Percentiles rank a stretch among this genome's conserved stretches.
Evolutionary conservation across 352 stramenopile species (phyloP).

Genomic region (Phytophthora colocasiae): DNA sequence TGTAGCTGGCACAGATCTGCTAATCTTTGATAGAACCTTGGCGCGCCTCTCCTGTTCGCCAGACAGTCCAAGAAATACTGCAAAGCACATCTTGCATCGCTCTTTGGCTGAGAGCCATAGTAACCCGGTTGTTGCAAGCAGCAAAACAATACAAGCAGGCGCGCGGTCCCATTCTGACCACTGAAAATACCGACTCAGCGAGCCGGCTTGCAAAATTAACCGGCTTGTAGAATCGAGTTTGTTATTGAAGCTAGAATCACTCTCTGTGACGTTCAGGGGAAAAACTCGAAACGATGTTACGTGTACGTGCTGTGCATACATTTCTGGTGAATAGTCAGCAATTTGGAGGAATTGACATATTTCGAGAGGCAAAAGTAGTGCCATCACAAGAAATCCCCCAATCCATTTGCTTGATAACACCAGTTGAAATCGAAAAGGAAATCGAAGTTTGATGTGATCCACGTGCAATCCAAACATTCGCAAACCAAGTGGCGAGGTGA

Average conservation of each 20-base stretch:
- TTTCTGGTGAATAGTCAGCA: constrained; percentile 39
- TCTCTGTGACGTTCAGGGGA: constrained; percentile 17
- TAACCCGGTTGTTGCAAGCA: constrained; percentile 25
- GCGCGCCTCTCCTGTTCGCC: constrained; percentile 1
- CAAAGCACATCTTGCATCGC: constrained; percentile 46
- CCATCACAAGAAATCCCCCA: constrained; percentile 56
- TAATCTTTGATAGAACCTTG: constrained; percentile 20
- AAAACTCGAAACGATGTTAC: constrained; percentile 34
- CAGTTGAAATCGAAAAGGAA: constrained; percentile 24
- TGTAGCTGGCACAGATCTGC: constrained; percentile 21
- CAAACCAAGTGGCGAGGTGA: constrained; percentile 39
- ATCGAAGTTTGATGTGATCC: constrained; percentile 35
- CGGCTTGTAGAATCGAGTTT: constrained; percentile 18
- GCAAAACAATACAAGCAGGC: constrained; percentile 40
- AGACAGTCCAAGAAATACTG: constrained; percentile 36
- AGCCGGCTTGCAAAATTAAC: constrained; percentile 44
- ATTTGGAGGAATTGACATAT: constrained; percentile 58
- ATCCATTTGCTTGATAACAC: constrained; percentile 59
- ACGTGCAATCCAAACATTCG: constrained; percentile 51
- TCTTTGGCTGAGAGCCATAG: constrained; percentile 52
- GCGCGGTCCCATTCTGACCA: constrained; percentile 58
- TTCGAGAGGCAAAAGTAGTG: constrained; percentile 56
- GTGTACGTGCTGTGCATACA: constrained; percentile 46
- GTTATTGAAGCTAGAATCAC: constrained; percentile 1
- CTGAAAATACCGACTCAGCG: constrained; percentile 54